These are phyloP conservation scores for Hanseniaspora meyeri DNA, from an alignment of 805 yeast genomes.

Conservation along the genomic window DNA sequence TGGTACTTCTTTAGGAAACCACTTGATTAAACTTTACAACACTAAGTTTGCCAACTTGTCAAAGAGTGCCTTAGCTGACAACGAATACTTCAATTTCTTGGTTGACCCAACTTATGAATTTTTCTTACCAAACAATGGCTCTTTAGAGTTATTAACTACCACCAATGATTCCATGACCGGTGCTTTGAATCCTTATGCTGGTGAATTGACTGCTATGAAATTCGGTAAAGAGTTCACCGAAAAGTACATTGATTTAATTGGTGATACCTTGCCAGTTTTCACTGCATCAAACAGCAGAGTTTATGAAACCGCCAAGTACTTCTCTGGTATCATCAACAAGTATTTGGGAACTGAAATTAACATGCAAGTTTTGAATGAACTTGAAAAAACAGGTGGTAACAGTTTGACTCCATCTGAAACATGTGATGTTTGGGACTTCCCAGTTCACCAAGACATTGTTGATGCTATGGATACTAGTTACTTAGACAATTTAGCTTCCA, in stretches of 20 bases:
- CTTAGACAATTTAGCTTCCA: constrained; percentile 40
- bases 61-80: constrained; percentile 25
- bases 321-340: constrained; percentile 40
- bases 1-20: constrained; percentile 30
- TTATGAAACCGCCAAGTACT: constrained; percentile 35
- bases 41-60: constrained; percentile 26
- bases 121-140: constrained; percentile 32
- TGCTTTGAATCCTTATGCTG: constrained; percentile 32
- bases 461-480: constrained; percentile 26
- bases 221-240: constrained; percentile 37
- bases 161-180: constrained; percentile 22
- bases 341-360: constrained; percentile 27
- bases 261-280: constrained; percentile 35
- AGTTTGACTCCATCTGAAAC: constrained; percentile 37
- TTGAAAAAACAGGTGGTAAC: constrained; percentile 35
- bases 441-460: constrained; percentile 16
- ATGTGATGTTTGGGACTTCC: constrained; percentile 30
- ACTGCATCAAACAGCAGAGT: constrained; percentile 38
- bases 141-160: constrained; percentile 32
- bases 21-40: background rate
- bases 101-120: constrained; percentile 34
- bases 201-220: constrained; percentile 33
- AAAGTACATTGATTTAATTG: constrained; percentile 33
- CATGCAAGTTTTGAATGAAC: constrained; percentile 33
- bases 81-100: constrained; percentile 38